Percentiles rank a stretch among this genome's conserved stretches.
Evolutionary conservation across 352 stramenopile genomes (phyloP).

Genomic region (Globisporangium cederbergense): DNA sequence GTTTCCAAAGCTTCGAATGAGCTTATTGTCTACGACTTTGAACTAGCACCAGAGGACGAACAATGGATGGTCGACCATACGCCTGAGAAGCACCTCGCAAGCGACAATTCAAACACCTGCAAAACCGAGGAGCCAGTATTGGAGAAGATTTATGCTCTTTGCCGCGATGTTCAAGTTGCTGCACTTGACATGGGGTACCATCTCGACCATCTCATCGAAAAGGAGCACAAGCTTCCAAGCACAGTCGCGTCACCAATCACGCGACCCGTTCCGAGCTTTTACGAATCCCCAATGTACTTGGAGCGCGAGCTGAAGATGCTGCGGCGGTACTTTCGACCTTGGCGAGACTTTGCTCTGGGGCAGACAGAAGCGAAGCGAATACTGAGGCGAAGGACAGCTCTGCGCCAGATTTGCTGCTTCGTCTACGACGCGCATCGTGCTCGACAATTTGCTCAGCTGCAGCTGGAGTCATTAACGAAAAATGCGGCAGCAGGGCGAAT

Average conservation of each 20-base stretch:
- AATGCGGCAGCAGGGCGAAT: slow-evolving; percentile 22
- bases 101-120: not conserved
- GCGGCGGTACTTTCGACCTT: slow-evolving; percentile 45
- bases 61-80: not conserved
- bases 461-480: slow-evolving; percentile 14
- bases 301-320: slow-evolving; percentile 70
- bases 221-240: not conserved
- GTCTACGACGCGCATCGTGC: slow-evolving; percentile 16
- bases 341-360: slow-evolving; percentile 25
- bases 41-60: not conserved
- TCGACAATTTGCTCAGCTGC: not conserved
- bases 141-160: slow-evolving; percentile 19
- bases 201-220: slow-evolving; percentile 3
- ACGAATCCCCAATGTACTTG: slow-evolving; percentile 31
- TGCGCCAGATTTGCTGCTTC: slow-evolving; percentile 27
- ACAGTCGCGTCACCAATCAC: not conserved
- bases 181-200: slow-evolving; percentile 18
- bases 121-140: not conserved
- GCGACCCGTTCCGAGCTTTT: not conserved
- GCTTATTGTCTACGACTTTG: not conserved
- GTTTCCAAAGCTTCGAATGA: not conserved
- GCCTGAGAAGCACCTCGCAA: not conserved
- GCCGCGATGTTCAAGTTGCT: slow-evolving; percentile 17
- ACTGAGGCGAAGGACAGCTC: slow-evolving; percentile 24
- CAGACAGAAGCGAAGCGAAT: slow-evolving; percentile 23